phyloP scores from a whole-genome alignment of 257 asterid genomes.

The Cinchona pubescens region DNA sequence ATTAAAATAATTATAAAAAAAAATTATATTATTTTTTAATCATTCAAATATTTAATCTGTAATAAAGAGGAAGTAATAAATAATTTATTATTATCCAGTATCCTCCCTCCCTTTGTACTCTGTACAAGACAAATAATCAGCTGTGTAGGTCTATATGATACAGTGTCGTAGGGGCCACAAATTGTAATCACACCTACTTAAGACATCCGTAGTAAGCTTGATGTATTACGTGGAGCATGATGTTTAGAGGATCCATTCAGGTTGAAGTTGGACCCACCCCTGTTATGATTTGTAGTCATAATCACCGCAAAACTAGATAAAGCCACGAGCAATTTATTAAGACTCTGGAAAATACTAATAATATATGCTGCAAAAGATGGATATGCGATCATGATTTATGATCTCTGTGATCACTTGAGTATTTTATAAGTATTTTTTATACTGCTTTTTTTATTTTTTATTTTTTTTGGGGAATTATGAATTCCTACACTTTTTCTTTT shows the following conservation, averaged over 20 bases:
- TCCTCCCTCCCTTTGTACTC: not conserved
- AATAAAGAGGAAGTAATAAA: too few species aligned
- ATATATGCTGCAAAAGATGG: not conserved
- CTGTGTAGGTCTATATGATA: not conserved
- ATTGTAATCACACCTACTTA: too few species aligned
- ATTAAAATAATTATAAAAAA: too few species aligned
- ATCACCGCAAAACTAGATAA: constrained; percentile 14
- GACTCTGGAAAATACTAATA: not conserved
- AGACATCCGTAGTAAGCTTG: not conserved
- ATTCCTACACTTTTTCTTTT: too few species aligned
- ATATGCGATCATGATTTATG: not conserved
- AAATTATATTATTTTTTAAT: too few species aligned
- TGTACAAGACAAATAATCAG: not conserved
- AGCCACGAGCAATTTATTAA: constrained; percentile 1
- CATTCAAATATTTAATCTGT: too few species aligned
- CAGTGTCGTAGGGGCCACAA: not conserved
- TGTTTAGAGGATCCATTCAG: not conserved
- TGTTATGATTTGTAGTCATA: not conserved
- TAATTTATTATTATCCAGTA: not conserved
- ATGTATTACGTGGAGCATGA: not conserved
- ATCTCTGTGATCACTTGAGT: not conserved
- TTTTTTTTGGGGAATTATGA: too few species aligned
- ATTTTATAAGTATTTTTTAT: not conserved
- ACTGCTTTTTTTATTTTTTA: too few species aligned
- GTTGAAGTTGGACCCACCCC: not conserved